Evolutionary conservation across 139 green algal species (phyloP).

Genomic region (Volvox africanus): DNA sequence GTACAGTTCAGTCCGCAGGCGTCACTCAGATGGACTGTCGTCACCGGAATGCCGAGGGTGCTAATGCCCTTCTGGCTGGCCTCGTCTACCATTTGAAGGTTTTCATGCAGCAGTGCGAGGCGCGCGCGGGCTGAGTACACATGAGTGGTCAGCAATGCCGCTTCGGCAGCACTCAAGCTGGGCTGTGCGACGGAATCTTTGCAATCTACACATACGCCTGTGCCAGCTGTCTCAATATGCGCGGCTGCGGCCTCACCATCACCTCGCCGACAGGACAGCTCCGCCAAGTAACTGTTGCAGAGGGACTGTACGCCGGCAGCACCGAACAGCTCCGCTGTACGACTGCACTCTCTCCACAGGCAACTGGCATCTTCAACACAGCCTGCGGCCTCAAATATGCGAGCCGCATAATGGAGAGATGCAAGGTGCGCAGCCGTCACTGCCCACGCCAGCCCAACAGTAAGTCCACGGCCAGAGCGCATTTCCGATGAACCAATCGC

Average conservation of each 20-base stretch:
- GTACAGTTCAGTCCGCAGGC: background rate
- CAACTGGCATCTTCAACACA: constrained; percentile 65
- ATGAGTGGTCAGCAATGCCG: background rate
- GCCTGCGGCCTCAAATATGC: constrained; percentile 63
- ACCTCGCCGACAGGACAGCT: background rate
- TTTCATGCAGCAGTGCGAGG: background rate
- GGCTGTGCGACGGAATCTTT: too few species aligned
- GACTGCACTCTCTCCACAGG: constrained; percentile 60
- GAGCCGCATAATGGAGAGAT: constrained; percentile 62
- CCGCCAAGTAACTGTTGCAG: background rate
- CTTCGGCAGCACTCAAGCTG: background rate
- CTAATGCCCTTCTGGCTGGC: background rate
- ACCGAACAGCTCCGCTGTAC: background rate
- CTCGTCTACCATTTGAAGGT: background rate
- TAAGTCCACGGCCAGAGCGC: background rate
- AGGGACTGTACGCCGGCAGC: constrained; percentile 12
- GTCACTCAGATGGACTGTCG: background rate
- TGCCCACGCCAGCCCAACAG: constrained; percentile 48
- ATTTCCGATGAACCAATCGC: background rate
- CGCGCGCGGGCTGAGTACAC: background rate
- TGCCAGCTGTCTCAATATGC: background rate
- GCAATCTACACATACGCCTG: too few species aligned
- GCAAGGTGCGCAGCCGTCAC: constrained; percentile 51
- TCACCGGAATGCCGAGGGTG: background rate
- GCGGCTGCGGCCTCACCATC: background rate